Percentiles rank a stretch among this genome's conserved stretches.
These are phyloP conservation scores for Friedmanniomyces endolithicus DNA, from an alignment of 495 filamentous ascomycete genomes.

Conservation along the genomic window DNA sequence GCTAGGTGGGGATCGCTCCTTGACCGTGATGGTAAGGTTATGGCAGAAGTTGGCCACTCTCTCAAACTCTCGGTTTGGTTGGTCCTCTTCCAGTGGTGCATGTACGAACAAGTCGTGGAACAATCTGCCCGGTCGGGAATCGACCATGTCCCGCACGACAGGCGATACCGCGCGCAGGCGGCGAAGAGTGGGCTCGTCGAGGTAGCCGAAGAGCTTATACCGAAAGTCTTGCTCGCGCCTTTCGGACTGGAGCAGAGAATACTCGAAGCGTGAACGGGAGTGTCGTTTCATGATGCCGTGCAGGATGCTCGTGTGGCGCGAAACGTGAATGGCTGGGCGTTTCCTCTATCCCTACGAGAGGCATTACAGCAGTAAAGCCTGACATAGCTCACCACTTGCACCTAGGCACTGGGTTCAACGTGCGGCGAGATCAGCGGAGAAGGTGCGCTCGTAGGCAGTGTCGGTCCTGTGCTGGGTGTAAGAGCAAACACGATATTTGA, in stretches of 20 bases:
- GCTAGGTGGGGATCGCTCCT: background rate
- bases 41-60: slow-evolving; percentile 7
- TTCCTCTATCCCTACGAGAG: no score
- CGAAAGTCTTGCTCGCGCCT: background rate
- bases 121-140: background rate
- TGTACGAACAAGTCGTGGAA: slow-evolving; percentile 10
- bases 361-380: no score
- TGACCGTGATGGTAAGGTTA: slow-evolving; percentile 15
- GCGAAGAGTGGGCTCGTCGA: slow-evolving; percentile 4
- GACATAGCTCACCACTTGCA: background rate
- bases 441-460: slow-evolving; percentile 24
- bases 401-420: background rate
- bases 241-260: slow-evolving; percentile 1
- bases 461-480: slow-evolving; percentile 11
- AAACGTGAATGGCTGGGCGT: no score
- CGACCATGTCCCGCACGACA: slow-evolving; percentile 2
- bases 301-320: background rate
- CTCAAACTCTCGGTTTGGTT: background rate
- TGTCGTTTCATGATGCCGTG: background rate
- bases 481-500: background rate
- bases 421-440: background rate
- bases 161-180: slow-evolving; percentile 1
- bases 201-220: background rate
- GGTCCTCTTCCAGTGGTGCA: background rate
- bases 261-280: slow-evolving; percentile 1